Base-by-base conservation (phyloP, 2,329 filamentous ascomycete species). In the Penicillium sp. region DNA sequence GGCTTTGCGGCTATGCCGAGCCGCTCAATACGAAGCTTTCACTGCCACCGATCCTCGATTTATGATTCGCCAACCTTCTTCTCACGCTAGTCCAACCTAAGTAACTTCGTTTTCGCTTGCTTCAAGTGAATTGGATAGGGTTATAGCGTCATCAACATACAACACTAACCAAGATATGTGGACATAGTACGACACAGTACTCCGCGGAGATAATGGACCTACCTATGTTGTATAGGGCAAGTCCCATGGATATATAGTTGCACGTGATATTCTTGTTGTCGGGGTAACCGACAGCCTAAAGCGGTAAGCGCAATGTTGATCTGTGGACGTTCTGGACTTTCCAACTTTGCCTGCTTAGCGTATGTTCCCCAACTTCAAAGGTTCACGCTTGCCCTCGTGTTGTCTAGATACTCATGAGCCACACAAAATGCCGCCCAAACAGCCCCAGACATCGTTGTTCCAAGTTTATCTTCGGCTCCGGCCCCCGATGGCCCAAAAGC, bases 401-500 rank as follows among this genome's bases (percentile, higher is more conserved):
- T 27, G n/a, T 29, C 15, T 23, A 27, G n/a, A 53, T 34, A 38
- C 7, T 6, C 32, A 42, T 29, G 35, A 40, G n/a, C 8, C 25
- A 3, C 41, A 42, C 56, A 63, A 47, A 23, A 65, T 71, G 52
- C 60, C 71, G 21, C 67, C 74, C 54, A 82, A 79, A 66, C 67
- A 76, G 4, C 70, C 79, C 35, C 71, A 72, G 53, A 84, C 83
- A 58, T 82, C 84, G 48, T 84, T 97, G 37, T 97, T 97, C 72
- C 88, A 97, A 75, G 93, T 97, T 54, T 97, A 90, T 69, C 82
- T 97, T 39, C 89, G 93, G 46, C 79, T 97, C 46, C 87, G 89
- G 16, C 89, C 89, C n/a, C 82, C 86, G 4, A 78, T 66, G 72
- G 71, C 58, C 50, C 70, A 72, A 34, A 72, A 74, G 44, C 68